phyloP scores from a whole-genome alignment of 1,139 yeast species.

The Taphrina deformans region DNA sequence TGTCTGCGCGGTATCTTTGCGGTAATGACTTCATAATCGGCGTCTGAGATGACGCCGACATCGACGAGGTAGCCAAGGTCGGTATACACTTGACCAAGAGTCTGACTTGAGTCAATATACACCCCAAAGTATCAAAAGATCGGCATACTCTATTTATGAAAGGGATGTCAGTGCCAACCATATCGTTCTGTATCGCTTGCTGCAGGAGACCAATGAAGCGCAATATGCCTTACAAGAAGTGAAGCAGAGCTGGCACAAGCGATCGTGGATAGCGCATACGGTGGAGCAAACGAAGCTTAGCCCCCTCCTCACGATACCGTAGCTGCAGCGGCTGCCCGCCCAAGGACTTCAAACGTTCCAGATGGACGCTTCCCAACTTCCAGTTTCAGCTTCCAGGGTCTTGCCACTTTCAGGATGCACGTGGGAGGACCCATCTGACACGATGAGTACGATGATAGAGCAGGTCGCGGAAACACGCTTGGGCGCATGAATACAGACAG shows the following conservation, averaged over 20 bases:
- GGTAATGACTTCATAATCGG: slow-evolving; percentile 56
- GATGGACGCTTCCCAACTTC: no score
- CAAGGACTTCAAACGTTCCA: neutral
- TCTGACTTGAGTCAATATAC: neutral
- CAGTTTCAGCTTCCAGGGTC: neutral
- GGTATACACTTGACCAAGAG: slow-evolving; percentile 21
- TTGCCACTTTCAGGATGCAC: neutral
- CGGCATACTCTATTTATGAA: slow-evolving; percentile 7
- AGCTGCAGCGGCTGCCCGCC: neutral
- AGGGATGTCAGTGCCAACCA: slow-evolving; percentile 12
- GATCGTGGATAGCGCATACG: no score
- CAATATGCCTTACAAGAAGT: no score
- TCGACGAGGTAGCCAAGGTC: slow-evolving; percentile 79
- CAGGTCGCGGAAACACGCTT: neutral
- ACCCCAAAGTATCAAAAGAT: neutral
- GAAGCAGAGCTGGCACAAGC: no score
- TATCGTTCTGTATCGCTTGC: neutral
- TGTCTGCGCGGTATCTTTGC: slow-evolving; percentile 54
- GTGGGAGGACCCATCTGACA: neutral
- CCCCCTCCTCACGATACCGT: neutral
- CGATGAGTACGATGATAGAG: neutral
- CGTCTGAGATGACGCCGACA: slow-evolving; percentile 68
- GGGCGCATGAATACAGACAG: neutral
- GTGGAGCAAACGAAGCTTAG: neutral
- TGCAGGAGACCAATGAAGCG: no score